Base-by-base conservation (phyloP, 2,329 filamentous ascomycete species). In the Sclerotinia spermophila region DNA sequence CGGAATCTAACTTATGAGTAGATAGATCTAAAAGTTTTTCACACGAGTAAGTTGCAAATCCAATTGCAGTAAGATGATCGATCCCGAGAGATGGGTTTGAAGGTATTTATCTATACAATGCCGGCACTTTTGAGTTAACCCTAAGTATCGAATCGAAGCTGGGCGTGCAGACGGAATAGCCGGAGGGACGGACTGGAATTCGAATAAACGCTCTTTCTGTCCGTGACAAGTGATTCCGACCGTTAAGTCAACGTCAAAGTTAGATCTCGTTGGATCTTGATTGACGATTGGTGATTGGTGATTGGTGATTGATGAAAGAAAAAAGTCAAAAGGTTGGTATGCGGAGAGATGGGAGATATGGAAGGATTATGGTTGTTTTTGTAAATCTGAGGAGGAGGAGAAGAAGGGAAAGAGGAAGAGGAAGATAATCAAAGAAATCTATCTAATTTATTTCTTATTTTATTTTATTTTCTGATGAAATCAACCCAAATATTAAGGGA, bases 221-320 rank as follows among this genome's bases (percentile, higher is more conserved):
- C 48, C 15, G 11, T 24, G 8, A 6, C n/a, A 5, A 13, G 11
- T 21, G 51, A 55, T 33, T 30, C 8, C 19, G 58, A 60, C 19
- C 27, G 58, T 64, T 38, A 44, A 51, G 44, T 27, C 30, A 48
- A 42, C n/a, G n/a, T 44, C 44, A 17, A 27, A 27, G 58, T 11
- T 60, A 4, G n/a, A 19, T 62, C 40, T 33, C 21, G 40, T n/a
- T 40, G 61, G 8, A 40, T 15, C 33, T 27, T 65, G 21, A 38
- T 48, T n/a, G n/a, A n/a, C n/a, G 44, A 10, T 48, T 48, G 44
- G 3, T 24, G 21, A 48, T 48, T 48, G 44, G 21, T n/a, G 58
- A 44, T 65, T 64, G 61, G 44, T 38, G 44, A n/a, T 15, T 21
- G 61, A 64, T 64, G 44, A 64, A 64, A 64, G 61, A 35, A 64